phyloP scores from a whole-genome alignment of 139 green algal genomes.

The Volvox reticuliferus region DNA sequence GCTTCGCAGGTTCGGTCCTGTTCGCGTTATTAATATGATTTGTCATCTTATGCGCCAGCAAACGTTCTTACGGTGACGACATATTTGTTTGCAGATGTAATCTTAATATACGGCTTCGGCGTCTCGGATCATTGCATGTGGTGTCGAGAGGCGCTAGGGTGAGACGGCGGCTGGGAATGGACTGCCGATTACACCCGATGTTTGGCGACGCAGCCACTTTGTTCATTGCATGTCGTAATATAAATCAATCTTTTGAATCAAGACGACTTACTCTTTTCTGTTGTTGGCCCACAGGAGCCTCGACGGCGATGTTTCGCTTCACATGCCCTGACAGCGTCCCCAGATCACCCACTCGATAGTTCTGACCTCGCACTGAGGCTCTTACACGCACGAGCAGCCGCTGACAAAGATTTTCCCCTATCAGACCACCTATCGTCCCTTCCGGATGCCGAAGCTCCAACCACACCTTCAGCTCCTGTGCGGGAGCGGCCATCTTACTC shows the following conservation, averaged over 20 bases:
- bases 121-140: background rate
- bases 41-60: background rate
- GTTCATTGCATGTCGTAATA: background rate
- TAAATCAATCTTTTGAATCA: background rate
- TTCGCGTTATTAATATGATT: background rate
- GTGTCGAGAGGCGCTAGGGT: background rate
- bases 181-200: background rate
- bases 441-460: background rate
- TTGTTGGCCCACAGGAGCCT: background rate
- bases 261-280: background rate
- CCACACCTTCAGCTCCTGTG: background rate
- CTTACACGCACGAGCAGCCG: background rate
- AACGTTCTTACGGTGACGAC: background rate
- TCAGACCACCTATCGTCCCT: background rate
- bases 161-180: background rate
- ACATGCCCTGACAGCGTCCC: background rate
- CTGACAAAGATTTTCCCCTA: background rate
- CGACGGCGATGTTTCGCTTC: background rate
- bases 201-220: background rate
- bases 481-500: background rate
- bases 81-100: slow-evolving; percentile 10
- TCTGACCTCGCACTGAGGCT: background rate
- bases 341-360: background rate
- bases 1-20: background rate
- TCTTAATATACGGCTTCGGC: background rate